These are phyloP conservation scores for Coniochaeta prunicola DNA, from an alignment of 2,329 filamentous ascomycete genomes.

Conservation along the genomic window DNA sequence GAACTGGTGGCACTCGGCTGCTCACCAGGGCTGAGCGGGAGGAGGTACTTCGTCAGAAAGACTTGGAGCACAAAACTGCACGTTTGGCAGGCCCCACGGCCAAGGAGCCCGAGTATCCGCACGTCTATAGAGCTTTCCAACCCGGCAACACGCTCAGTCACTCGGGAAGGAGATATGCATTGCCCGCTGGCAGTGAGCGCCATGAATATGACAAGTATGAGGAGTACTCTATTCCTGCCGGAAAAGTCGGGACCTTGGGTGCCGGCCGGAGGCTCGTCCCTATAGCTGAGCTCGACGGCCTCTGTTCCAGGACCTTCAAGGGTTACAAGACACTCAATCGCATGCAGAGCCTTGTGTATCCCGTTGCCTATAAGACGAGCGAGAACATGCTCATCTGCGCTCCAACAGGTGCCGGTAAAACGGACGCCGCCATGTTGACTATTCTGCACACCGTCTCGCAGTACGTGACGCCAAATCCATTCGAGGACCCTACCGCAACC, in stretches of 20 bases:
- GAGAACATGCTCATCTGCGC: constrained; percentile 99
- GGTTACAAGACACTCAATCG: constrained; percentile 91
- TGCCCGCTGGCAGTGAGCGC: constrained; percentile 69
- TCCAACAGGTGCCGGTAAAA: constrained; percentile 97
- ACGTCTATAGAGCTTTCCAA: constrained; percentile 80
- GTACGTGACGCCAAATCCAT: constrained; percentile 72
- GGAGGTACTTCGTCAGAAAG: constrained; percentile 65
- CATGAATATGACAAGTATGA: constrained; percentile 73
- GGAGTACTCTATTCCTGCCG: constrained; percentile 80
- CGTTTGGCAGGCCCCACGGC: constrained; percentile 63
- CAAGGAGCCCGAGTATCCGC: constrained; percentile 75
- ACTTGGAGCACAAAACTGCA: constrained; percentile 77
- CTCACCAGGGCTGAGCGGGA: constrained; percentile 73
- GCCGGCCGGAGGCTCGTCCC: constrained; percentile 67
- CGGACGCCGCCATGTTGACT: constrained; percentile 94
- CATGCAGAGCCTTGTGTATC: constrained; percentile 96
- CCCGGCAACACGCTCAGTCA: constrained; percentile 80
- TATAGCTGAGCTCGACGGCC: constrained; percentile 77
- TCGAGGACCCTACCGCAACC: constrained; percentile 62
- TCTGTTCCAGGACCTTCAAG: constrained; percentile 87
- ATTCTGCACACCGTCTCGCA: constrained; percentile 86
- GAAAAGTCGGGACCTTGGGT: constrained; percentile 66
- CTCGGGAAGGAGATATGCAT: constrained; percentile 71
- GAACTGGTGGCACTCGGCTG: constrained; percentile 34
- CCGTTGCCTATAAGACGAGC: constrained; percentile 88